phyloP scores from a whole-genome alignment of 75 land plant species.

The Pinus tabuliformis region DNA sequence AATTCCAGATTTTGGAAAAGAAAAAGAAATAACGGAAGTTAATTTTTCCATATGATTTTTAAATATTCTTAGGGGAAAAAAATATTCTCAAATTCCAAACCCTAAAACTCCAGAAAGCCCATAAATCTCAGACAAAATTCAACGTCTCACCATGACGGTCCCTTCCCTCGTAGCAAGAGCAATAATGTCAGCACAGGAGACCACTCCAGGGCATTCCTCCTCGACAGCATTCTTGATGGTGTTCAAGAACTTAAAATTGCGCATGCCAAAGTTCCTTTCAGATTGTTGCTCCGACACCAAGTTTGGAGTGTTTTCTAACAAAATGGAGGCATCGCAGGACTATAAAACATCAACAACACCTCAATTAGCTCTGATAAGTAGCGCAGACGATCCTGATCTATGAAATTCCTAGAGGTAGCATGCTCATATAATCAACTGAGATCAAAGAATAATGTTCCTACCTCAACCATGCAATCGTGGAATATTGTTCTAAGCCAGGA shows the following conservation, averaged over 20 bases:
- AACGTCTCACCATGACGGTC: constrained; percentile 26
- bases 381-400: neutral
- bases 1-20: too few species aligned
- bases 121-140: neutral
- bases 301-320: constrained; percentile 36
- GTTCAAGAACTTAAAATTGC: constrained; percentile 54
- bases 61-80: too few species aligned
- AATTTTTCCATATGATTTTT: too few species aligned
- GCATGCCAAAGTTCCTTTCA: constrained; percentile 62
- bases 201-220: constrained; percentile 56
- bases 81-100: too few species aligned
- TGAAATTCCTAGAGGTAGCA: neutral
- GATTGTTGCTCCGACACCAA: constrained; percentile 41
- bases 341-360: constrained; percentile 14
- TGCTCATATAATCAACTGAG: neutral
- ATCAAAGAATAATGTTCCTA: neutral
- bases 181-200: constrained; percentile 80
- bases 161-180: constrained; percentile 70
- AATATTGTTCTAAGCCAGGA: constrained; percentile 61
- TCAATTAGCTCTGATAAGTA: neutral
- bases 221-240: constrained; percentile 58
- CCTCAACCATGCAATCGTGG: constrained; percentile 74
- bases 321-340: constrained; percentile 81
- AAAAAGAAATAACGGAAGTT: too few species aligned
- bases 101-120: too few species aligned